phyloP scores from a whole-genome alignment of 2,329 filamentous ascomycete genomes.

The Ceratocystis eucalypticola region DNA sequence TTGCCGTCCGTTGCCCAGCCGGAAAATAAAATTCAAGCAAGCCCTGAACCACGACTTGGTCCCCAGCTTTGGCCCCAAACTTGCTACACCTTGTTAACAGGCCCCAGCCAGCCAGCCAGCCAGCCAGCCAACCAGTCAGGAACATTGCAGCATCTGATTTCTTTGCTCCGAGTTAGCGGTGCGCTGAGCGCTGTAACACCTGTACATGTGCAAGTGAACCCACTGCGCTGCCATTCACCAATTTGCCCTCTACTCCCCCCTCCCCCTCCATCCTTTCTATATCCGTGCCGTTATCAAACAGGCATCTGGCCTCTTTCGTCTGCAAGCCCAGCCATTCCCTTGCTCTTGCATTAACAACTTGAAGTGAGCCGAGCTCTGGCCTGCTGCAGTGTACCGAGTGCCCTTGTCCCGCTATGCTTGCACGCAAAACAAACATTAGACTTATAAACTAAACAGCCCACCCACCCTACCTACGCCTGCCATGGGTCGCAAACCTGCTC shows the following conservation, averaged over 20 bases:
- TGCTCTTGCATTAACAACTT: not conserved
- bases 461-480: conserved; percentile 18
- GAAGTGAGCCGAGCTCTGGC: not conserved
- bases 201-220: too few species aligned
- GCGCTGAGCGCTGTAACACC: too few species aligned
- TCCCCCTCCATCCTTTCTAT: not conserved
- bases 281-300: not conserved
- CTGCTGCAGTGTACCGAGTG: not conserved
- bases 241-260: not conserved
- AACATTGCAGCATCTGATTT: not conserved
- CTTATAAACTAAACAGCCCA: not conserved
- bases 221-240: too few species aligned
- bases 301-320: not conserved
- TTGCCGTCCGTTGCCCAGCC: not conserved
- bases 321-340: not conserved
- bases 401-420: not conserved
- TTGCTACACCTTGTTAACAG: not conserved
- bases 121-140: not conserved
- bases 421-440: not conserved
- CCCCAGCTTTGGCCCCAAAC: not conserved
- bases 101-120: not conserved
- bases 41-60: not conserved
- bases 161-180: too few species aligned
- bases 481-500: conserved; percentile 47
- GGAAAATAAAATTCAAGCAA: not conserved